Conservation (phyloP, 345 rosid genomes). For the Diplotaxis tenuifolia region DNA sequence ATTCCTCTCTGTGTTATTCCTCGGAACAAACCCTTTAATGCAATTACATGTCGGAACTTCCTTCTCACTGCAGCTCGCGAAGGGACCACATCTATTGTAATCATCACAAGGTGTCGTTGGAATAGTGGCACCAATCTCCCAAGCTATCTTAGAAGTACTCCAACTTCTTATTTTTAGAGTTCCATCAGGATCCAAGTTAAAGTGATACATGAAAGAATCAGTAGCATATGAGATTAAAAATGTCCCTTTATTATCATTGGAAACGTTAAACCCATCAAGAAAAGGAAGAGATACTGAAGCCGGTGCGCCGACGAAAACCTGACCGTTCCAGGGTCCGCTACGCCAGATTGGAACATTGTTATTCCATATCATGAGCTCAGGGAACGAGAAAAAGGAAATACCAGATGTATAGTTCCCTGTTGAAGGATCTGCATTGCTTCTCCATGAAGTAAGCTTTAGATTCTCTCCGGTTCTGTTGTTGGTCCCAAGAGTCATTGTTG, state of each 20-base stretch:
- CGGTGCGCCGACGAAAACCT: background rate
- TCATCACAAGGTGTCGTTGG: background rate
- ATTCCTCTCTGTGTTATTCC: constrained; percentile 41
- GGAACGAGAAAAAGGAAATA: background rate
- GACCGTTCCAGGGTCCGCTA: background rate
- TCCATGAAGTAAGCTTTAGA: background rate
- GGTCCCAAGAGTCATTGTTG: background rate
- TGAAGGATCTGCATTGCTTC: background rate
- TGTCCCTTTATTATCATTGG: background rate
- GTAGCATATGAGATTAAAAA: background rate
- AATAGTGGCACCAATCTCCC: background rate
- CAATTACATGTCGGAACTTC: constrained; percentile 29
- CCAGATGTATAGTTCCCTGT: background rate
- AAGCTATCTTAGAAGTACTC: background rate
- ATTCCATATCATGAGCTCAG: background rate
- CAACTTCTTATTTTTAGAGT: too few relatives aligned
- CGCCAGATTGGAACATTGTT: background rate
- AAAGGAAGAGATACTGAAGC: too few relatives aligned
- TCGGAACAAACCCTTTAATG: constrained; percentile 52
- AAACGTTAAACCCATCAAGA: background rate
- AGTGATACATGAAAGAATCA: background rate
- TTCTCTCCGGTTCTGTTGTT: background rate
- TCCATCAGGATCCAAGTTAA: background rate
- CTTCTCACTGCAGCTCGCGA: background rate
- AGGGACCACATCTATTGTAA: background rate